phyloP scores from a whole-genome alignment of 768 basidiomycete species.

The Lactifluus volemus region DNA sequence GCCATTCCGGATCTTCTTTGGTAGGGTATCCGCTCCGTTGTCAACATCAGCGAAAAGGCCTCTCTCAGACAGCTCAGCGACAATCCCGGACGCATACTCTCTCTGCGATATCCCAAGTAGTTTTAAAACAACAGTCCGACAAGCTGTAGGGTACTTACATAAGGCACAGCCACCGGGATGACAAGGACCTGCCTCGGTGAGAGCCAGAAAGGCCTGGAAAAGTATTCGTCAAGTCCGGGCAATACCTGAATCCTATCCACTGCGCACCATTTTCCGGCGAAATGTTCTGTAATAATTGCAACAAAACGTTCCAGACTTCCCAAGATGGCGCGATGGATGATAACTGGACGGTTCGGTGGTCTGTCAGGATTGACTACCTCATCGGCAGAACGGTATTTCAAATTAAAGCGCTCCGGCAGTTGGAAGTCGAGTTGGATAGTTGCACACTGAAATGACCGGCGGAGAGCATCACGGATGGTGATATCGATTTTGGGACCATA shows the following conservation, averaged over 20 bases:
- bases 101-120: conserved; percentile 38
- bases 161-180: conserved; percentile 86
- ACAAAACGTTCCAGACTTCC: conserved; percentile 94
- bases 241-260: neutral
- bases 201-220: conserved; percentile 89
- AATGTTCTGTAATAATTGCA: conserved; percentile 95
- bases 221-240: neutral
- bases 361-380: conserved; percentile 50
- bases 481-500: conserved; percentile 99
- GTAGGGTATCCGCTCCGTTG: conserved; percentile 83
- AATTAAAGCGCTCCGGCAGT: conserved; percentile 91
- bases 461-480: conserved; percentile 86
- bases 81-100: conserved; percentile 82
- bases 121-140: neutral
- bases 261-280: conserved; percentile 90
- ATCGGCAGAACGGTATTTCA: conserved; percentile 79
- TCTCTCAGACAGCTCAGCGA: conserved; percentile 50
- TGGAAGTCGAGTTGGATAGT: conserved; percentile 99
- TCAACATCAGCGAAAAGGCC: conserved; percentile 91
- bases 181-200: conserved; percentile 94
- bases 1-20: conserved; percentile 96
- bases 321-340: conserved; percentile 95
- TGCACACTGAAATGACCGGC: conserved; percentile 93
- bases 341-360: conserved; percentile 74
- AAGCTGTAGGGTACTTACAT: conserved; percentile 43